phyloP scores from a whole-genome alignment of 805 yeast genomes.

The Zygosaccharomyces kombuchaensis region DNA sequence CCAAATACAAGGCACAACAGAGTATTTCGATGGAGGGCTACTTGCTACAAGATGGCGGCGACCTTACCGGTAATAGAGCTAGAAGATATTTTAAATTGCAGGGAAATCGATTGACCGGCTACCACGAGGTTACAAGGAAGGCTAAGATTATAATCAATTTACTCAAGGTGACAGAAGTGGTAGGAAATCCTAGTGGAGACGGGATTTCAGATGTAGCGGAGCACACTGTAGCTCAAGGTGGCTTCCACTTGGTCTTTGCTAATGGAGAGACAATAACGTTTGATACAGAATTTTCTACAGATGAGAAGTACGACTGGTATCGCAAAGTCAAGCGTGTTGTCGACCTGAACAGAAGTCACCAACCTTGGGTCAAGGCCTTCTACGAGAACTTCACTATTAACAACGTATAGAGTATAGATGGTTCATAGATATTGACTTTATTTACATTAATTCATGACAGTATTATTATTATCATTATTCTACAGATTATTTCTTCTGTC shows the following conservation, averaged over 20 bases:
- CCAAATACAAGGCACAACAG: slow-evolving; percentile 37
- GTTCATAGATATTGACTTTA: neutral
- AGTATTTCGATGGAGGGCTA: slow-evolving; percentile 53
- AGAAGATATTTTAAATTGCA: slow-evolving; percentile 69
- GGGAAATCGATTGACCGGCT: slow-evolving; percentile 71
- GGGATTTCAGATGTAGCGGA: slow-evolving; percentile 63
- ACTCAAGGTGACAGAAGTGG: slow-evolving; percentile 51
- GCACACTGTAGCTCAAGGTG: slow-evolving; percentile 60
- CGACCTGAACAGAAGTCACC: slow-evolving; percentile 51
- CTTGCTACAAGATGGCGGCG: slow-evolving; percentile 89
- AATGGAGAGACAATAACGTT: slow-evolving; percentile 82
- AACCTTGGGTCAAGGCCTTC: slow-evolving; percentile 56
- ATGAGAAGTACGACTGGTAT: slow-evolving; percentile 65
- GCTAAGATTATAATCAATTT: slow-evolving; percentile 74
- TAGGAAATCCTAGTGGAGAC: slow-evolving; percentile 33
- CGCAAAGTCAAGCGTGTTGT: slow-evolving; percentile 51
- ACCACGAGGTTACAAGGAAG: slow-evolving; percentile 62
- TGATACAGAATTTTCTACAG: slow-evolving; percentile 64
- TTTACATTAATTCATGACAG: neutral
- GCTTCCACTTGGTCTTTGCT: slow-evolving; percentile 68
- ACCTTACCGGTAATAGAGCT: slow-evolving; percentile 60
- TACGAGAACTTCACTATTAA: slow-evolving; percentile 14
- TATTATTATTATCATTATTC: neutral
- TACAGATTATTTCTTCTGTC: slow-evolving; percentile 7
- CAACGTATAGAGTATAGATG: slow-evolving; percentile 8